A percentile compares a stretch with the other conserved stretches of the same genome.
phyloP scores from a whole-genome alignment of 2,329 filamentous ascomycete genomes.

The Bipolaris bicolor region DNA sequence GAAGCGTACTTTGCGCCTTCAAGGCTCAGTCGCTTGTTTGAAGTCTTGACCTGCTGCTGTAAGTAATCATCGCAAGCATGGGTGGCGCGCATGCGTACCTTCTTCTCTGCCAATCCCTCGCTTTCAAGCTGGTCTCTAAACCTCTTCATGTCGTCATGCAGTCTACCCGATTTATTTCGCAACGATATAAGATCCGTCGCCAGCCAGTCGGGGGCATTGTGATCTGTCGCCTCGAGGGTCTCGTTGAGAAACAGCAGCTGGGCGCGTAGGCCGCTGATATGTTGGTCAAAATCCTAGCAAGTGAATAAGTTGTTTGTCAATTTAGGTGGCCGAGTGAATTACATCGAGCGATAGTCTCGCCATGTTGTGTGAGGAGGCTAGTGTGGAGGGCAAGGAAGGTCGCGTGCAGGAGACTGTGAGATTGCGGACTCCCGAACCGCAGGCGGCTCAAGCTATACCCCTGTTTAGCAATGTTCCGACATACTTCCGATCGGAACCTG shows the following conservation, averaged over 20 bases:
- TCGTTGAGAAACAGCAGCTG: conserved; percentile 40
- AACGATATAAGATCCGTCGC: conserved; percentile 43
- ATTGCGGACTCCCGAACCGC: conserved; percentile 17
- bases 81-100: conserved; percentile 17
- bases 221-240: conserved; percentile 43
- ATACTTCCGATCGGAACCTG: conserved; percentile 14
- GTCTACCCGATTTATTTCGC: conserved; percentile 40
- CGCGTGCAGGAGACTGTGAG: conserved; percentile 7
- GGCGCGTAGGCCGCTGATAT: conserved; percentile 39
- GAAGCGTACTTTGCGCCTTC: conserved; percentile 26
- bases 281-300: conserved; percentile 40
- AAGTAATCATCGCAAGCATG: conserved; percentile 3
- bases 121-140: conserved; percentile 39
- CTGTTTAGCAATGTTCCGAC: conserved; percentile 3
- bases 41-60: conserved; percentile 22
- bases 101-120: conserved; percentile 34
- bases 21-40: conserved; percentile 40
- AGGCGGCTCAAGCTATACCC: conserved; percentile 2
- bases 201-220: conserved; percentile 46
- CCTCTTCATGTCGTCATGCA: conserved; percentile 45
- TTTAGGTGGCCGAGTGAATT: conserved; percentile 13
- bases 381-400: conserved; percentile 2
- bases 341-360: conserved; percentile 37
- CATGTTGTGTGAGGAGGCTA: conserved; percentile 25
- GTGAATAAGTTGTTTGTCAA: conserved; percentile 19